Evolutionary conservation across 23 red algal species (phyloP), one percentile per base, ranked within the genome.

Genomic region (Cyanidiococcus yangmingshanensis): DNA sequence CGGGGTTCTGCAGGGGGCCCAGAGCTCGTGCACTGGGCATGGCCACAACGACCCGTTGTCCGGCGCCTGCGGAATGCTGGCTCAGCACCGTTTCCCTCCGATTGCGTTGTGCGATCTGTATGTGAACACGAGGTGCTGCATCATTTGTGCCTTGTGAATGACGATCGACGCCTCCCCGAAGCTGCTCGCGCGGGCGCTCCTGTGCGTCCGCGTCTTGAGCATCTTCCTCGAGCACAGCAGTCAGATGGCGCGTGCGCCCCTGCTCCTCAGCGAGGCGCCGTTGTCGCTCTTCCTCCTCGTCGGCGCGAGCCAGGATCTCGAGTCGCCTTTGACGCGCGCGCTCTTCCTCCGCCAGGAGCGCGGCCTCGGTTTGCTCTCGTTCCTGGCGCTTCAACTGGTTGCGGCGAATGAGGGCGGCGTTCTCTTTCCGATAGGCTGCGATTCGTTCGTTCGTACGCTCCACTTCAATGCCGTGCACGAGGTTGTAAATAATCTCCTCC

Each of bases 401-500:
- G 17, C 77, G 59, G 2, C 80, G 81, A 38, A 90, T 90, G 36
- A 29, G 39, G 57, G 75, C 81, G 59, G 77, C 76, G 71, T 90
- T 82, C 32, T 83, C 74, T 41, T 75, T 67, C 16, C 67, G 75
- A 67, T 90, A 90, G 40, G 80, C 83, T 17, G 83, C 80, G 58
- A 90, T 79, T 31, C 75, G 54, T 1, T 57, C 37, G 30, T 85
- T 85, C 24, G 87, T 90, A 0, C 16, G 37, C 27, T 77, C 78
- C 7, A 90, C 76, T 37, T 90, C 87, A 16, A 82, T 57, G 58
- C 84, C 83, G 82, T 90, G 83, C 37, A 84, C 80, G 18, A 95
- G 75, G 24, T 88, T 88, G 68, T 58, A 86, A 36, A 95, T 82
- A 21, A 88, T 27, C 37, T 86, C 90, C 74, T 95, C 90, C 26